Evolutionary conservation across 2,329 filamentous ascomycete species (phyloP).

Genomic region (Aspergillus hortae): DNA sequence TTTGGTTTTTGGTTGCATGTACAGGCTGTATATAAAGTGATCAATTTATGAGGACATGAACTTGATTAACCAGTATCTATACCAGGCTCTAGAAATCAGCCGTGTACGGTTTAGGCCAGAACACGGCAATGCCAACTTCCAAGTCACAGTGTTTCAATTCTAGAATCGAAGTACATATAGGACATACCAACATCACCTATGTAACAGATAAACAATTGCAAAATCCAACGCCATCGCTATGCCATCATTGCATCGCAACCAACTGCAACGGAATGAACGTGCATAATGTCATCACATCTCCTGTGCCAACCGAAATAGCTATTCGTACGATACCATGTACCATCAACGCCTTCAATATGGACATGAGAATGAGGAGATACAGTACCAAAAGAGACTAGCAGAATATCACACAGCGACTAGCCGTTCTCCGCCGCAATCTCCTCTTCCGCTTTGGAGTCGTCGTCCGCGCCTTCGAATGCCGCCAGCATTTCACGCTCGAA

Average conservation of each 20-base stretch:
- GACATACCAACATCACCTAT: not conserved
- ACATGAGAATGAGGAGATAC: slow-evolving; percentile 4
- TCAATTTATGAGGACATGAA: not conserved
- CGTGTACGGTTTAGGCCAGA: too few relatives aligned
- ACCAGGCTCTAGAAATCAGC: too few relatives aligned
- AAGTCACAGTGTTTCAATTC: too few relatives aligned
- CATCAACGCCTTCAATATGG: slow-evolving; percentile 7
- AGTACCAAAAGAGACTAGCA: not conserved
- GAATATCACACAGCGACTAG: slow-evolving; percentile 10
- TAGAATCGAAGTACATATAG: too few relatives aligned
- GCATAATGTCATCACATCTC: slow-evolving; percentile 3
- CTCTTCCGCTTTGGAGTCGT: slow-evolving; percentile 34
- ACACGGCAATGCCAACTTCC: too few relatives aligned
- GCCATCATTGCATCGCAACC: slow-evolving; percentile 26
- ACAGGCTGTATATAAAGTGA: not conserved
- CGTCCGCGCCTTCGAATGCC: slow-evolving; percentile 49
- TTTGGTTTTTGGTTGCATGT: not conserved
- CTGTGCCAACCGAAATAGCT: not conserved
- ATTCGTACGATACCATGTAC: not conserved
- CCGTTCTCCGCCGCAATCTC: slow-evolving; percentile 31
- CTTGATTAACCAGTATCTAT: too few relatives aligned
- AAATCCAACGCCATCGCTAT: slow-evolving; percentile 28
- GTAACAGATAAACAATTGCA: not conserved
- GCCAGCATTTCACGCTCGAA: slow-evolving; percentile 57
- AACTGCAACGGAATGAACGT: slow-evolving; percentile 10